These are phyloP conservation scores for Zizania palustris DNA, from an alignment of 202 grass and related monocot genomes.

Conservation along the genomic window DNA sequence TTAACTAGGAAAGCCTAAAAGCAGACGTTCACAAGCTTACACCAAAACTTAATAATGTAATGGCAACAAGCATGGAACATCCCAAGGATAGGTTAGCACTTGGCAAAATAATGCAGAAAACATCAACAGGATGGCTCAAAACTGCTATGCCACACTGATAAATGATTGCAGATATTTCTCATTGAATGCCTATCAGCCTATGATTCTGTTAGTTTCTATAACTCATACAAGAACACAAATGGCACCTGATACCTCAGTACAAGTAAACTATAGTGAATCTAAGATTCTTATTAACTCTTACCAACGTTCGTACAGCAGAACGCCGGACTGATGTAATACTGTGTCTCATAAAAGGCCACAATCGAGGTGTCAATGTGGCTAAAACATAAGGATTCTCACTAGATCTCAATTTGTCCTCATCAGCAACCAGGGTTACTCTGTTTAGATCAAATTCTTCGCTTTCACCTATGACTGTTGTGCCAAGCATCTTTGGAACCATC, in stretches of 20 bases:
- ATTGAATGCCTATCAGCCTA: not conserved
- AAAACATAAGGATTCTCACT: slow-evolving; percentile 81
- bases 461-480: slow-evolving; percentile 51
- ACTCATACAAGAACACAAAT: slow-evolving; percentile 19
- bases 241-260: slow-evolving; percentile 11
- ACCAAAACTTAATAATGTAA: slow-evolving; percentile 13
- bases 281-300: slow-evolving; percentile 47
- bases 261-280: slow-evolving; percentile 24
- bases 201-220: slow-evolving; percentile 12
- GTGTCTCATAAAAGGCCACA: slow-evolving; percentile 99
- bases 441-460: slow-evolving; percentile 76
- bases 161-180: slow-evolving; percentile 9
- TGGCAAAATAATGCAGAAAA: slow-evolving; percentile 13
- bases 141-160: not conserved
- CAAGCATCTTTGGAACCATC: slow-evolving; percentile 97
- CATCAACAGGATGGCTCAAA: slow-evolving; percentile 16
- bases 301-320: slow-evolving; percentile 93
- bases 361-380: slow-evolving; percentile 72
- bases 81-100: not conserved
- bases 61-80: slow-evolving; percentile 27
- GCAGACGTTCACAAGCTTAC: slow-evolving; percentile 34
- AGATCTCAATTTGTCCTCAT: slow-evolving; percentile 53
- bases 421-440: slow-evolving; percentile 50
- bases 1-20: slow-evolving; percentile 44
- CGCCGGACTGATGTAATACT: slow-evolving; percentile 91